These are phyloP conservation scores for Lactarius akahatsu DNA, from an alignment of 768 basidiomycete genomes.

Conservation along the genomic window DNA sequence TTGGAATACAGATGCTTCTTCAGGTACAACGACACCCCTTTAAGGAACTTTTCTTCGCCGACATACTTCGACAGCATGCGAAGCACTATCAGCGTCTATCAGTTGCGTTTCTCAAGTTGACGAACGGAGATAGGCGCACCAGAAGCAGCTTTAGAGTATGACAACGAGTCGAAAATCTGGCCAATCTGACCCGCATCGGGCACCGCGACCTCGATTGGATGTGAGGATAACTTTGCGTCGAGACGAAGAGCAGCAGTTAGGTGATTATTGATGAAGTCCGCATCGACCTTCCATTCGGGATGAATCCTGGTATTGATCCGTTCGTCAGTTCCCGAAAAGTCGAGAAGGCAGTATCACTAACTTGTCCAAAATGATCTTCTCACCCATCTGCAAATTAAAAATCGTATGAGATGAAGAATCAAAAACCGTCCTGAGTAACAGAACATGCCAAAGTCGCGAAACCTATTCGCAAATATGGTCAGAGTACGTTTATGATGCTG, in stretches of 20 bases:
- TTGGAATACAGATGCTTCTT: constrained; percentile 85
- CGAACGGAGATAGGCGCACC: constrained; percentile 42
- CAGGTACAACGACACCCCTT: constrained; percentile 88
- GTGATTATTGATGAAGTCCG: constrained; percentile 77
- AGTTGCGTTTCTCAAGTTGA: not conserved
- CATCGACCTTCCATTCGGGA: constrained; percentile 85
- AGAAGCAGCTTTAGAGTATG: constrained; percentile 82
- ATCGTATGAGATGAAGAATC: constrained; percentile 14
- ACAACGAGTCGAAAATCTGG: constrained; percentile 89
- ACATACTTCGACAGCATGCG: constrained; percentile 90
- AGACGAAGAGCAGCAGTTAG: constrained; percentile 74
- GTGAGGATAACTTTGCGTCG: constrained; percentile 84
- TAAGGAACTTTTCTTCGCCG: constrained; percentile 84
- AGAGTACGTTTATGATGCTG: constrained; percentile 4
- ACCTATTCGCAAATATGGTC: constrained; percentile 58
- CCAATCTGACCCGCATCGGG: constrained; percentile 73
- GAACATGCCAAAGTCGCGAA: constrained; percentile 69
- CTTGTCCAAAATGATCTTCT: constrained; percentile 39
- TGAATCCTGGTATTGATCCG: constrained; percentile 50
- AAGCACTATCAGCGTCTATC: constrained; percentile 51
- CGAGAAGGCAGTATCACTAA: not conserved
- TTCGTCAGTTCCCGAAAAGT: not conserved
- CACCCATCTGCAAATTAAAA: constrained; percentile 43
- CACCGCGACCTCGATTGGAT: constrained; percentile 90
- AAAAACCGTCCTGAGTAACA: constrained; percentile 25